phyloP scores from a whole-genome alignment of 352 stramenopile genomes.

The Globisporangium ultimum region DNA sequence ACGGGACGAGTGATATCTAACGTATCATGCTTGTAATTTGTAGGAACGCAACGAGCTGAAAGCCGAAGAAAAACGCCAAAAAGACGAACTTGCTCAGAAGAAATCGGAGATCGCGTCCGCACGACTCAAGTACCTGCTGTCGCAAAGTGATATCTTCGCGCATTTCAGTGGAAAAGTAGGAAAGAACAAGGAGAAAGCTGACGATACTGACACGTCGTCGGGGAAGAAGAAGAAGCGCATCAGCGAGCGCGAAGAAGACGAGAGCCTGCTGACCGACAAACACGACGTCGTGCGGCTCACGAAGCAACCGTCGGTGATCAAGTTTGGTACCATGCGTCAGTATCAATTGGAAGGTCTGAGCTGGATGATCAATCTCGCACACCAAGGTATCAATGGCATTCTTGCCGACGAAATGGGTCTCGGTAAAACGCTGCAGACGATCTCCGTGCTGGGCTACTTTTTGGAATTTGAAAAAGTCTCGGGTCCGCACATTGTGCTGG shows the following conservation, averaged over 20 bases:
- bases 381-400: constrained; percentile 99
- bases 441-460: constrained; percentile 85
- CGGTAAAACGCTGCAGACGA: constrained; percentile 97
- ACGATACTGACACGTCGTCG: constrained; percentile 43
- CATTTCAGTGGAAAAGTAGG: constrained; percentile 93
- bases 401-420: constrained; percentile 97
- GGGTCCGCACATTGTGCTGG: constrained; percentile 93
- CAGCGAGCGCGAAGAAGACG: constrained; percentile 81
- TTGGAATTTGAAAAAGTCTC: constrained; percentile 79
- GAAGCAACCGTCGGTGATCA: constrained; percentile 90
- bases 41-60: constrained; percentile 68
- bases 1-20: not conserved
- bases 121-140: constrained; percentile 93
- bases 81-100: constrained; percentile 73
- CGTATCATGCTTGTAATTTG: too few species aligned
- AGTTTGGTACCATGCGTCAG: constrained; percentile 94
- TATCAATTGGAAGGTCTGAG: constrained; percentile 99
- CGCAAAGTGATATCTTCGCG: constrained; percentile 97
- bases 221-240: constrained; percentile 86
- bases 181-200: constrained; percentile 55
- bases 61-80: constrained; percentile 74
- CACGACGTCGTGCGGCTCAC: constrained; percentile 89
- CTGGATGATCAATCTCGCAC: constrained; percentile 98
- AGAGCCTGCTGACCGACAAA: constrained; percentile 70
- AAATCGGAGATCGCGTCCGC: constrained; percentile 78